These are phyloP conservation scores for Phallus indusiatus DNA, from an alignment of 768 basidiomycete species.

Conservation along the genomic window DNA sequence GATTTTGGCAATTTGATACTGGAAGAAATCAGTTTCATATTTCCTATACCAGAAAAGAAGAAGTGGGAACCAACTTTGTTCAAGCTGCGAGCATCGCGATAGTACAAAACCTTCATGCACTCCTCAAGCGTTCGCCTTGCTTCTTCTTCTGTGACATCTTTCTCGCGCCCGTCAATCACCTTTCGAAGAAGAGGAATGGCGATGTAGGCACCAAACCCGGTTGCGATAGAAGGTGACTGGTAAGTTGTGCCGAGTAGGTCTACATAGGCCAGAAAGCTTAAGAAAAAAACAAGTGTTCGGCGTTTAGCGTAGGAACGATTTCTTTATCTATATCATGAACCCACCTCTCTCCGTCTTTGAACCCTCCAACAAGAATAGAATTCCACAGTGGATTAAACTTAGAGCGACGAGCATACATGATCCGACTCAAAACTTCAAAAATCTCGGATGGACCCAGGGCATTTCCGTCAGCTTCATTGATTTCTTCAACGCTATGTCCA, in stretches of 20 bases:
- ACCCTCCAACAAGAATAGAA: constrained; percentile 83
- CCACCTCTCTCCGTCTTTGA: constrained; percentile 75
- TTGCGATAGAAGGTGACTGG: constrained; percentile 84
- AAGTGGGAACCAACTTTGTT: constrained; percentile 74
- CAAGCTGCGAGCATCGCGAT: constrained; percentile 90
- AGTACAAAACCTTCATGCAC: constrained; percentile 89
- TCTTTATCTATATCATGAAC: constrained; percentile 10
- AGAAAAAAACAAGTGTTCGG: no score
- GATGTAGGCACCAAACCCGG: constrained; percentile 91
- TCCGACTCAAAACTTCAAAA: constrained; percentile 82
- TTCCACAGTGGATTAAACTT: constrained; percentile 96
- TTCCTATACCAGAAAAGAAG: background rate
- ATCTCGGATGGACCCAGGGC: constrained; percentile 79
- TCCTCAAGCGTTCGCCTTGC: constrained; percentile 72
- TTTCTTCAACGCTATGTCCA: constrained; percentile 47
- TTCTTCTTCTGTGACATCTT: constrained; percentile 65
- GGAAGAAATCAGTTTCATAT: constrained; percentile 2
- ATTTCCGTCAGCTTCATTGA: constrained; percentile 75
- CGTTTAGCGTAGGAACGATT: no score
- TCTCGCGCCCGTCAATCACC: constrained; percentile 77
- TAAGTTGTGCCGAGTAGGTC: constrained; percentile 97
- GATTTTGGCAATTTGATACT: constrained; percentile 95
- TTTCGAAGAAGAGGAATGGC: constrained; percentile 90
- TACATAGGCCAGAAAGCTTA: constrained; percentile 86
- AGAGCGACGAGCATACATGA: constrained; percentile 85